Percentiles rank a stretch among this genome's conserved stretches.
Evolutionary conservation across 768 basidiomycete genomes (phyloP).

Genomic region (Mycena amicta): DNA sequence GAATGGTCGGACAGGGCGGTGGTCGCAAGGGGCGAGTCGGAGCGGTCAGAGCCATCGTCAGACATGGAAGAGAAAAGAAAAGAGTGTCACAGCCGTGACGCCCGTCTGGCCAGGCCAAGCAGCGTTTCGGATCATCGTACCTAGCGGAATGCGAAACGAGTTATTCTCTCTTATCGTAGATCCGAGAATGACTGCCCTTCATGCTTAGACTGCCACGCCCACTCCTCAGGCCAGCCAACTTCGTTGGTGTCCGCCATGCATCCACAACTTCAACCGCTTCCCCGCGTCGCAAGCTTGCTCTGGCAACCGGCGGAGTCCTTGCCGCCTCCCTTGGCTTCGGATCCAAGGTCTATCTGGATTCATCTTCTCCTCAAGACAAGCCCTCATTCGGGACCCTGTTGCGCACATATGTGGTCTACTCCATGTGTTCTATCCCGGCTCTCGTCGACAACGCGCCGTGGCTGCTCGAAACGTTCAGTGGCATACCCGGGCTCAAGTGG

Average conservation of each 20-base stretch:
- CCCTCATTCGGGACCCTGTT: slow-evolving; percentile 46
- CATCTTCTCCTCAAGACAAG: slow-evolving; percentile 5
- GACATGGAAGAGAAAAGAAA: too few species aligned
- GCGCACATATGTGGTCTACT: slow-evolving; percentile 81
- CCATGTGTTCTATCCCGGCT: slow-evolving; percentile 73
- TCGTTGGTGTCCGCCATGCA: slow-evolving; percentile 12
- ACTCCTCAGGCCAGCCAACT: background rate
- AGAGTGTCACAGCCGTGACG: too few species aligned
- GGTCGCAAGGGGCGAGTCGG: too few species aligned
- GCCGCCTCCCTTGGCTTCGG: slow-evolving; percentile 3
- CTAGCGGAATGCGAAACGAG: background rate
- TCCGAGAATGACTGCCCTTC: background rate
- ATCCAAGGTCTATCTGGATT: slow-evolving; percentile 12
- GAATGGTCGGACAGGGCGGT: background rate
- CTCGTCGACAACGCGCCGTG: slow-evolving; percentile 77
- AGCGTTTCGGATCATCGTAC: background rate
- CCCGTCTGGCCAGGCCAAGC: too few species aligned
- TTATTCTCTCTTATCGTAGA: background rate
- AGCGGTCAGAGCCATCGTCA: too few species aligned
- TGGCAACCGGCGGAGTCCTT: slow-evolving; percentile 14
- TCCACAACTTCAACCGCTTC: slow-evolving; percentile 5
- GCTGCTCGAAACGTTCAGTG: slow-evolving; percentile 55
- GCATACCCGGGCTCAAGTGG: slow-evolving; percentile 60
- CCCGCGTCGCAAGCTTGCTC: background rate
- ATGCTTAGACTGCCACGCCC: slow-evolving; percentile 1